A percentile compares a stretch with the other conserved stretches of the same genome.
Evolutionary conservation across 2,329 filamentous ascomycete genomes (phyloP).

Genomic region (Nothopassalora personata): DNA sequence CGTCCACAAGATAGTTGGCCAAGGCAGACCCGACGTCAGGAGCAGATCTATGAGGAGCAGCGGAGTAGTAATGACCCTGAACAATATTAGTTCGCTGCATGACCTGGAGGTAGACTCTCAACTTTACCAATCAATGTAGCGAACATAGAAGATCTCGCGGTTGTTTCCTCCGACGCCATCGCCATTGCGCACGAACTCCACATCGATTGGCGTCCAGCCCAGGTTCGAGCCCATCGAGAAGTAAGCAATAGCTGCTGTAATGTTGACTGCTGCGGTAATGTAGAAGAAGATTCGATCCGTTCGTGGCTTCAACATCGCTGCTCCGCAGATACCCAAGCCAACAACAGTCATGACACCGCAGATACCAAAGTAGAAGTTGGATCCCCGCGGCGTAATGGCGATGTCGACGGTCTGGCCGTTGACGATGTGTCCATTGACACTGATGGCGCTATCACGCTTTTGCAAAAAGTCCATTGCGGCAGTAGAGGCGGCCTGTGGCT

Average conservation of each 20-base stretch:
- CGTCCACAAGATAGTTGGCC: conserved; percentile 57
- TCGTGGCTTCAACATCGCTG: conserved; percentile 33
- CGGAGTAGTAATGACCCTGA: conserved; percentile 52
- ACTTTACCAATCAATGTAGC: conserved; percentile 55
- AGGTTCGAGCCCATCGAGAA: conserved; percentile 59
- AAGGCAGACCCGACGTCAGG: conserved; percentile 56
- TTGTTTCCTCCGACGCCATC: conserved; percentile 45
- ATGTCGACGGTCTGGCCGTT: conserved; percentile 50
- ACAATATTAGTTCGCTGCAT: not conserved
- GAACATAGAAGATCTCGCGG: conserved; percentile 57
- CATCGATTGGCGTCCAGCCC: conserved; percentile 54
- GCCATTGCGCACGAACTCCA: conserved; percentile 48
- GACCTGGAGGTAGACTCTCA: not conserved
- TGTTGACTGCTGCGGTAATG: conserved; percentile 51
- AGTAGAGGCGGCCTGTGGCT: not conserved
- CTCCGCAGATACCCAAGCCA: conserved; percentile 44
- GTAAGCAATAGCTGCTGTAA: conserved; percentile 56
- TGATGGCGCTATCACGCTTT: conserved; percentile 12
- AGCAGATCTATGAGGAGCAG: conserved; percentile 55
- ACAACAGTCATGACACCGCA: conserved; percentile 56
- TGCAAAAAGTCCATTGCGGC: conserved; percentile 7
- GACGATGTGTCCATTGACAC: conserved; percentile 37
- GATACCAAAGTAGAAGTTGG: conserved; percentile 59
- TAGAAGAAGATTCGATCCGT: conserved; percentile 55
- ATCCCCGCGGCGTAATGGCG: conserved; percentile 55